These are phyloP conservation scores for Xanthoparmelia taractica DNA, from an alignment of 495 filamentous ascomycete species.

Conservation along the genomic window DNA sequence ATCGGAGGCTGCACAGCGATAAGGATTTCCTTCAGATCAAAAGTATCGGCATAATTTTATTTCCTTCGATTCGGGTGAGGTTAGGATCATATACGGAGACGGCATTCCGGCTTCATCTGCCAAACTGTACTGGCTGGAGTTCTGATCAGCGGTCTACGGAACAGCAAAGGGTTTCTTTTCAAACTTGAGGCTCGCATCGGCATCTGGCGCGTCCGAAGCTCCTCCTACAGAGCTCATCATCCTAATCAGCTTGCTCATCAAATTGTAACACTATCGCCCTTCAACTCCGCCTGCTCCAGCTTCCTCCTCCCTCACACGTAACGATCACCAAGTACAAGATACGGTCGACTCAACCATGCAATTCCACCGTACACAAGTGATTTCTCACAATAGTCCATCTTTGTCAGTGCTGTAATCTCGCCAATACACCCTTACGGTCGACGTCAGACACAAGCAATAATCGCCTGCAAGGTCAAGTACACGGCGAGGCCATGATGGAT, in stretches of 20 bases:
- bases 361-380: conserved; percentile 1
- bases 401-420: conserved; percentile 14
- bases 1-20: conserved; percentile 16
- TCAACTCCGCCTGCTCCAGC: conserved; percentile 20
- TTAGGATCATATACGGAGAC: conserved; percentile 18
- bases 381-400: conserved; percentile 1
- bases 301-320: conserved; percentile 17
- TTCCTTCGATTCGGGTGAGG: conserved; percentile 21
- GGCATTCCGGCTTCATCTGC: conserved; percentile 19
- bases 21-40: conserved; percentile 22
- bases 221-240: conserved; percentile 14
- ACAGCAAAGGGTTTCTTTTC: conserved; percentile 16
- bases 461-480: conserved; percentile 9
- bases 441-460: conserved; percentile 8
- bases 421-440: conserved; percentile 5
- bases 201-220: conserved; percentile 16
- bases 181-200: conserved; percentile 18
- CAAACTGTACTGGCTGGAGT: conserved; percentile 17
- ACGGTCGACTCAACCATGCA: conserved; percentile 14
- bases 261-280: conserved; percentile 26
- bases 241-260: conserved; percentile 26
- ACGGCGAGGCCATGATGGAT: background rate
- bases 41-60: conserved; percentile 21
- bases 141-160: conserved; percentile 16
- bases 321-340: conserved; percentile 14